Conservation (phyloP, 2,329 filamentous ascomycete genomes). For the Triangularia verruculosa region DNA sequence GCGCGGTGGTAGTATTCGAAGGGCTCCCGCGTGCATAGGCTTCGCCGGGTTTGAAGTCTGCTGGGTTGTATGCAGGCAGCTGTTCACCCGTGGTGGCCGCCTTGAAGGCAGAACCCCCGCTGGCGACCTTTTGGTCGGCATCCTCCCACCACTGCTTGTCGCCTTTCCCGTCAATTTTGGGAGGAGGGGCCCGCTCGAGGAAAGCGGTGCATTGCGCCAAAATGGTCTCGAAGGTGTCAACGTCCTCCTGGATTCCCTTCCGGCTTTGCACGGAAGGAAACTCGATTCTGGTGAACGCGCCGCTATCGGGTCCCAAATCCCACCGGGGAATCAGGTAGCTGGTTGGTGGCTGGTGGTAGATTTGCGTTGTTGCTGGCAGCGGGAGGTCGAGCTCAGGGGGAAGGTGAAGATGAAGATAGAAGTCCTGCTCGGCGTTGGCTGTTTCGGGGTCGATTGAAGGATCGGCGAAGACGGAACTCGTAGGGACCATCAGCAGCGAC, state of each 20-base stretch:
- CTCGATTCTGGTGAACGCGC: conserved; percentile 89
- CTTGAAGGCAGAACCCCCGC: conserved; percentile 21
- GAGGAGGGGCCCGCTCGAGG: conserved; percentile 75
- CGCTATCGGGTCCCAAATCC: conserved; percentile 84
- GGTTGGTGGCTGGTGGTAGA: conserved; percentile 89
- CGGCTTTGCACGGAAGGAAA: conserved; percentile 74
- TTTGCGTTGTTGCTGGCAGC: conserved; percentile 90
- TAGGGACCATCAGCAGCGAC: conserved; percentile 93
- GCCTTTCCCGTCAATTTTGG: conserved; percentile 37
- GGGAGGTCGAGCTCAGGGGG: conserved; percentile 93
- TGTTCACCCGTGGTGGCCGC: conserved; percentile 40
- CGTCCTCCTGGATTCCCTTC: conserved; percentile 78
- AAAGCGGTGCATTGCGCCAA: conserved; percentile 97
- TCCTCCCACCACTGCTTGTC: conserved; percentile 28
- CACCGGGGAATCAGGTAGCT: conserved; percentile 95
- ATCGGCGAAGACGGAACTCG: conserved; percentile 68
- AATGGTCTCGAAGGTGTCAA: conserved; percentile 96
- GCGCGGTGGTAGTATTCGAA: conserved; percentile 46
- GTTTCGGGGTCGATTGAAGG: conserved; percentile 50
- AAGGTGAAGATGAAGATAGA: conserved; percentile 92
- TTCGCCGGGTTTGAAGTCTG: conserved; percentile 74
- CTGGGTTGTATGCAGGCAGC: conserved; percentile 72
- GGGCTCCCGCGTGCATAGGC: conserved; percentile 66
- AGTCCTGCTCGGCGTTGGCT: conserved; percentile 73
- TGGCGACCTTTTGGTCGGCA: conserved; percentile 24